Base-by-base conservation (phyloP, 2,329 filamentous ascomycete species). In the Paraconiothyrium brasiliense region DNA sequence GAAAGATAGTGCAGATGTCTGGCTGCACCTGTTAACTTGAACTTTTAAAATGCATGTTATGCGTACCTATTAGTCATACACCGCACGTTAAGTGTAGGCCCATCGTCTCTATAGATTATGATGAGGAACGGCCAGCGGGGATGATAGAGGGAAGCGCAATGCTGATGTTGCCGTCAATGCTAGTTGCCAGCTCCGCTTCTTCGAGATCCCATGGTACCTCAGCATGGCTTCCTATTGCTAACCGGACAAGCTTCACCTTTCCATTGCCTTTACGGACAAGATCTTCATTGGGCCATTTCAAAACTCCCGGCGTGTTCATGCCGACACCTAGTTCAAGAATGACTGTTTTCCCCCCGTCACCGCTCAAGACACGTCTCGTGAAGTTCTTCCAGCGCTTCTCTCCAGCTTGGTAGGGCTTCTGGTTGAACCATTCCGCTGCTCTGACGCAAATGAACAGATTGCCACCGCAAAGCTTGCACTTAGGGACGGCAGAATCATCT, bases 361-460 rank as follows among this genome's bases (percentile, higher is more conserved):
- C 20, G 2, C 10, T 32, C 8, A 64, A 34, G 1, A 65, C 24
- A 6, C 54, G 16, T 11, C 54, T 54, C 27, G 64, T 16, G 37
- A 75, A 75, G 3, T 67, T 52, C 35, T 54, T 54, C 59, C 71
- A 76, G 24, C 64, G 46, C 34, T 43, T 27, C 39, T 76, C 69
- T 2, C 66, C 67, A 5, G 39, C 61, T 22, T 44, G 39, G 22
- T 72, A 76, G 1, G 72, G 72, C 8, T 41, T 58, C 4, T 72
- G 66, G 27, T 74, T 76, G 49, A 75, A 76, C 64, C 67, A 75
- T 2, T 58, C 32, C 8, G 69, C 73, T 9, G 67, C 72, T 27
- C 71, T 63, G 0, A 76, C 73, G 55, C 73, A 76, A 11, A 74
- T 60, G 51, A 68, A 70, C 66, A 75, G 65, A 13, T 67, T 63